A percentile compares a stretch with the other conserved stretches of the same genome.
Evolutionary conservation across 345 rosid genomes (phyloP).

Genomic region (Raphanus sativus): DNA sequence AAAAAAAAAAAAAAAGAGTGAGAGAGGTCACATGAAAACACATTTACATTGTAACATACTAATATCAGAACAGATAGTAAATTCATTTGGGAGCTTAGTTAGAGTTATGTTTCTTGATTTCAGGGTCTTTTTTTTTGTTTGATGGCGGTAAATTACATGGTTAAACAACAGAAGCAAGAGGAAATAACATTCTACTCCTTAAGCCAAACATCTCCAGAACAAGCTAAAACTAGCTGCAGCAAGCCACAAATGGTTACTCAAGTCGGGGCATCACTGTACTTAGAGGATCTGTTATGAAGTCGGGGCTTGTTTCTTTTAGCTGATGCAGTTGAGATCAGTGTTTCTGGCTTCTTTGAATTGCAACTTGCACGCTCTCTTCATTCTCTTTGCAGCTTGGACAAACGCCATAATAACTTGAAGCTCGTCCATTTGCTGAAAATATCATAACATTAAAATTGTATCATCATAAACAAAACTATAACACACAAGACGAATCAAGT

Average conservation of each 20-base stretch:
- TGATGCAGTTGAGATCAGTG: slow-evolving; percentile 42
- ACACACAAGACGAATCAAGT: background rate
- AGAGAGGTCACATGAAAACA: background rate
- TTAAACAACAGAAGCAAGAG: slow-evolving; percentile 28
- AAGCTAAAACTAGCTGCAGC: slow-evolving; percentile 28
- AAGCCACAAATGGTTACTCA: slow-evolving; percentile 33
- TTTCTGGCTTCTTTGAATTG: slow-evolving; percentile 32
- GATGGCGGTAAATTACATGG: slow-evolving; percentile 18
- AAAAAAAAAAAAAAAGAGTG: background rate
- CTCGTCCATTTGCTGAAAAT: slow-evolving; percentile 88
- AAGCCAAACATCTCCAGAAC: slow-evolving; percentile 27
- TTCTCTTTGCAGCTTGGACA: slow-evolving; percentile 90
- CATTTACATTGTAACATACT: slow-evolving; percentile 31
- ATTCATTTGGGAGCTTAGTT: slow-evolving; percentile 24
- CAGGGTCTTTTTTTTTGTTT: background rate
- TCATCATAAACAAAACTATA: background rate
- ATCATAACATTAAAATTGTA: background rate
- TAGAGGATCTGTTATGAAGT: slow-evolving; percentile 20
- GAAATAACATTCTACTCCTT: slow-evolving; percentile 29
- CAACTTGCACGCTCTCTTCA: slow-evolving; percentile 66
- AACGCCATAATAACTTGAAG: slow-evolving; percentile 91
- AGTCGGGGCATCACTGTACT: slow-evolving; percentile 9
- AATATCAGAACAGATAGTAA: background rate
- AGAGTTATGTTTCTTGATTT: slow-evolving; percentile 15
- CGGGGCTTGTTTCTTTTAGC: slow-evolving; percentile 23